A percentile compares a stretch with the other conserved stretches of the same genome.
phyloP scores from a whole-genome alignment of 108 stramenopile genomes.

The Discostella stelligeroides region DNA sequence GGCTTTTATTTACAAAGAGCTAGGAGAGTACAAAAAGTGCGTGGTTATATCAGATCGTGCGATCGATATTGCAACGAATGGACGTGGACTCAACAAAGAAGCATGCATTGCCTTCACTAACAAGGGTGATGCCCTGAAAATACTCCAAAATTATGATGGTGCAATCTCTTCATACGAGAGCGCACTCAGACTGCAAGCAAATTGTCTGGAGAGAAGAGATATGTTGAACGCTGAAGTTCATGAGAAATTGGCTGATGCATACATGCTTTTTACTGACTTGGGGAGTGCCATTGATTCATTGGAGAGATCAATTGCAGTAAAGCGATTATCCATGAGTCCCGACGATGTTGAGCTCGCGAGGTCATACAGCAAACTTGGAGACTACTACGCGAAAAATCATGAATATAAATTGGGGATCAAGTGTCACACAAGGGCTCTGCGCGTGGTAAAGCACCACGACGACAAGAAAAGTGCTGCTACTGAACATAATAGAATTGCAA shows the following conservation, averaged over 20 bases:
- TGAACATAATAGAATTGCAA: constrained; percentile 47
- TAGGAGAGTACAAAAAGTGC: constrained; percentile 41
- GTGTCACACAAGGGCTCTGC: constrained; percentile 40
- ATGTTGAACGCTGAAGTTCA: constrained; percentile 27
- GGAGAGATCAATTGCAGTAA: constrained; percentile 22
- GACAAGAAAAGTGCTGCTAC: constrained; percentile 42
- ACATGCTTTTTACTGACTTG: constrained; percentile 17
- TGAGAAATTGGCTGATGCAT: constrained; percentile 32
- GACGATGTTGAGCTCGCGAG: constrained; percentile 33
- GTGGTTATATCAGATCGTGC: constrained; percentile 28
- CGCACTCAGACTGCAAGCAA: constrained; percentile 30
- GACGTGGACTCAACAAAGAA: constrained; percentile 39
- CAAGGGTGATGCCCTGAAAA: constrained; percentile 39
- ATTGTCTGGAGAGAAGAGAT: constrained; percentile 14
- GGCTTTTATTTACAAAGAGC: constrained; percentile 29
- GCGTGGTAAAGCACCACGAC: constrained; percentile 43
- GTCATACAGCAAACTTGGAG: constrained; percentile 35
- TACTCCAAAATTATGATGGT: constrained; percentile 14
- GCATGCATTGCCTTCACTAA: constrained; percentile 35
- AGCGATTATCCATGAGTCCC: constrained; percentile 22
- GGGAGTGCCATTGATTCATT: constrained; percentile 30
- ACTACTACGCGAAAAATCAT: constrained; percentile 20
- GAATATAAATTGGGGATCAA: constrained; percentile 18
- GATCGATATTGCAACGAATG: constrained; percentile 42
- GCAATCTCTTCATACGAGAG: constrained; percentile 30